These are phyloP conservation scores for Penicillium longicatenatum DNA, from an alignment of 495 filamentous ascomycete species.

Conservation along the genomic window DNA sequence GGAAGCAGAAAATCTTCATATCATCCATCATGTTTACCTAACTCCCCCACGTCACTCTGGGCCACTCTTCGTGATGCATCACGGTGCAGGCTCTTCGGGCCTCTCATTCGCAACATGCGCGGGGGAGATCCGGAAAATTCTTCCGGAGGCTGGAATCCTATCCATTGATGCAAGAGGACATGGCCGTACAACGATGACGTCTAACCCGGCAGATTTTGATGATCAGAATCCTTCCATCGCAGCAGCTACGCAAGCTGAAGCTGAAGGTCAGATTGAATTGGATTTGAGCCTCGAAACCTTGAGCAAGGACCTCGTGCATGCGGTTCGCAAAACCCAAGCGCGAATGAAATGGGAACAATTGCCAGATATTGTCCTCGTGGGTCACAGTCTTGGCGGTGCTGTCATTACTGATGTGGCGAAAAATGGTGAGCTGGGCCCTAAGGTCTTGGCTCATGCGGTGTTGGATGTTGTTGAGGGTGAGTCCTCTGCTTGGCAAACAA, in stretches of 20 bases:
- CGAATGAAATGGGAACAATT: conserved; percentile 70
- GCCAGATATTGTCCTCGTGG: conserved; percentile 79
- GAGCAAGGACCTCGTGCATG: conserved; percentile 68
- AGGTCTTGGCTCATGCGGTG: conserved; percentile 83
- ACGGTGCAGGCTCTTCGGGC: conserved; percentile 87
- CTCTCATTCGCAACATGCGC: conserved; percentile 84
- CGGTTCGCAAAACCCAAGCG: conserved; percentile 63
- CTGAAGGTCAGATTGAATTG: conserved; percentile 39
- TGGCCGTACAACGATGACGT: conserved; percentile 63
- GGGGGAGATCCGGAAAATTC: conserved; percentile 69
- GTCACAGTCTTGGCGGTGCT: conserved; percentile 95
- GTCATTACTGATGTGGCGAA: conserved; percentile 85
- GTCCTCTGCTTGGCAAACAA: background rate
- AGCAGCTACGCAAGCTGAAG: conserved; percentile 21
- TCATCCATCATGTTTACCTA: conserved; percentile 84
- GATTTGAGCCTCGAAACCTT: conserved; percentile 72
- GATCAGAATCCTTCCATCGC: conserved; percentile 18
- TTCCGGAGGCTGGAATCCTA: conserved; percentile 82
- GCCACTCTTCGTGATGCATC: conserved; percentile 86
- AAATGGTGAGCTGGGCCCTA: conserved; percentile 60
- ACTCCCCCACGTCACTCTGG: conserved; percentile 58
- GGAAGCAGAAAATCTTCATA: conserved; percentile 38
- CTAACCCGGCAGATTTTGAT: conserved; percentile 11
- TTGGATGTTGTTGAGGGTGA: conserved; percentile 91
- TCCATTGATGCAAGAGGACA: conserved; percentile 86